Conservation (phyloP, 2,329 filamentous ascomycete genomes). For the Arthrinium puccinioides region DNA sequence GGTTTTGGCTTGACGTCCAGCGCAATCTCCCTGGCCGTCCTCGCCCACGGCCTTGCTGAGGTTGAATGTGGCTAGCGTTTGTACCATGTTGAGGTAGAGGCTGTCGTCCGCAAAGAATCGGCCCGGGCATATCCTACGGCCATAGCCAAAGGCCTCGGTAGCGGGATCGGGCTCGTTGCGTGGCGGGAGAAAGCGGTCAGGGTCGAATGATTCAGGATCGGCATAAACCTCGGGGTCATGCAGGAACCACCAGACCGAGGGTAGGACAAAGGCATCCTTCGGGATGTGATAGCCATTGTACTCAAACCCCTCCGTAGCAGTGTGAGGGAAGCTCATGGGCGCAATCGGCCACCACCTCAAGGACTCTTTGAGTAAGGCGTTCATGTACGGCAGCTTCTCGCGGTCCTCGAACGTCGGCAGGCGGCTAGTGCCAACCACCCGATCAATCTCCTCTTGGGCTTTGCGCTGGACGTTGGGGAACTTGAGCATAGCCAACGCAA, state of each 20-base stretch:
- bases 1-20: too few relatives aligned
- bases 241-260: constrained; percentile 43
- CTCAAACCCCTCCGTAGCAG: constrained; percentile 38
- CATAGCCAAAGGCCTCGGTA: constrained; percentile 24
- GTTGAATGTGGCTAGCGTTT: constrained; percentile 37
- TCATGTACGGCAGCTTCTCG: constrained; percentile 41
- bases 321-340: constrained; percentile 47
- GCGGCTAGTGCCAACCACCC: constrained; percentile 34
- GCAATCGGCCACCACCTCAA: constrained; percentile 36
- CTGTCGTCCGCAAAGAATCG: constrained; percentile 21
- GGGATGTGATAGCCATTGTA: constrained; percentile 40
- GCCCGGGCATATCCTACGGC: constrained; percentile 27
- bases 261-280: constrained; percentile 41
- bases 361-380: constrained; percentile 45
- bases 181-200: constrained; percentile 33
- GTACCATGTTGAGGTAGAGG: constrained; percentile 27
- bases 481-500: not conserved
- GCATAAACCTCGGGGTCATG: constrained; percentile 41
- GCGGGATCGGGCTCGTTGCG: constrained; percentile 21
- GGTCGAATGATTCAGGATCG: constrained; percentile 38
- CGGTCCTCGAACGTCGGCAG: constrained; percentile 40
- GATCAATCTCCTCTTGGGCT: constrained; percentile 29
- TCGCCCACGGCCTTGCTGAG: not conserved
- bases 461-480: not conserved
- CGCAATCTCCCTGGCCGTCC: too few relatives aligned